Base-by-base conservation (phyloP, 768 basidiomycete genomes). In the Sporobolomyces pararoseus region DNA sequence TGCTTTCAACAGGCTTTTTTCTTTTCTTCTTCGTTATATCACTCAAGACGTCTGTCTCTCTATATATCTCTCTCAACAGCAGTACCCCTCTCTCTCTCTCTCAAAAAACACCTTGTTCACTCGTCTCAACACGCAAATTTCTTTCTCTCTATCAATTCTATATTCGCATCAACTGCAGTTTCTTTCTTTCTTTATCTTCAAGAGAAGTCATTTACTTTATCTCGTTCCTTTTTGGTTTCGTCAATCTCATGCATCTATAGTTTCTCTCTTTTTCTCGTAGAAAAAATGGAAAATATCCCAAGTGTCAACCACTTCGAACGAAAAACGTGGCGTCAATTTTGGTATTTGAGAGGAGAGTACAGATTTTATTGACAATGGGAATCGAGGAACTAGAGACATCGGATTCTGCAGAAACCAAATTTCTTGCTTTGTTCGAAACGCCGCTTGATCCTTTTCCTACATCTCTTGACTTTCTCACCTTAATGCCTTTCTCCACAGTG, bases 151-250 rank as follows among this genome's bases (percentile, higher is more conserved):
- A 7, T 50, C 17, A 42, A 49, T 23, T 39, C 39, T 32, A 13
- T 60, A 14, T 27, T 46, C 52, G 68, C 68, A 69, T 69, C 68
- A 69, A 69, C 68, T 69, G 68, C 68, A 69, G 47, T 37, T 62
- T 35, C 29, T 4, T n/a, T 50, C 47, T 42, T 42, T n/a, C n/a
- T n/a, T n/a, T n/a, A n/a, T n/a, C n/a, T n/a, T n/a, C n/a, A n/a
- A n/a, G n/a, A n/a, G n/a, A n/a, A n/a, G 27, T 29, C 51, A 14
- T 19, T 19, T 29, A 29, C 10, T 52, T 52, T 29, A 52, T 32
- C 19, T 52, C 51, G 51, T 52, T 52, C 51, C 25, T 52, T n/a
- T n/a, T n/a, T n/a, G n/a, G n/a, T n/a, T n/a, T n/a, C n/a, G n/a
- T n/a, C n/a, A n/a, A n/a, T n/a, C n/a, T n/a, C n/a, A n/a, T n/a